A percentile compares a stretch with the other conserved stretches of the same genome.
Conservation (phyloP, 2,329 filamentous ascomycete species). For the Emergomyces orientalis region DNA sequence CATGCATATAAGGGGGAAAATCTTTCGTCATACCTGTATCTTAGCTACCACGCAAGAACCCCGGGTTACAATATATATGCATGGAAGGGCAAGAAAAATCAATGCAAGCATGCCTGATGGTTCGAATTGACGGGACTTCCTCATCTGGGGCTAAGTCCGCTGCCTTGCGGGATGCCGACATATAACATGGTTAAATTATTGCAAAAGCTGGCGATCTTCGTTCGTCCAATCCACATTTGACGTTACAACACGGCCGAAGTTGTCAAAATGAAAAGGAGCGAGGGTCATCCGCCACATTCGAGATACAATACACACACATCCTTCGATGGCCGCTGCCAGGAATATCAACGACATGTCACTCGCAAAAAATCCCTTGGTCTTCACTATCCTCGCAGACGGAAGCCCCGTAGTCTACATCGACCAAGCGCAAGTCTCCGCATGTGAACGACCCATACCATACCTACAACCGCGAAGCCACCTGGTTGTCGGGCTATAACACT, state of each 20-base stretch:
- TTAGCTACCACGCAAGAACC: neutral
- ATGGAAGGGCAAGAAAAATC: neutral
- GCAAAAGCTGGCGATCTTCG: neutral
- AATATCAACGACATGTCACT: conserved; percentile 45
- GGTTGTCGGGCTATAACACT: conserved; percentile 45
- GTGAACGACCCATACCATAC: conserved; percentile 41
- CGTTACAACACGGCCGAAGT: neutral
- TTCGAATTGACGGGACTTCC: neutral
- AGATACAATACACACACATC: neutral
- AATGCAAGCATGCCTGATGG: neutral
- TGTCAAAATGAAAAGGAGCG: neutral
- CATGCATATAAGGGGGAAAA: neutral
- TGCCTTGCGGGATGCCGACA: neutral
- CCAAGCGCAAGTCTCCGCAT: conserved; percentile 51
- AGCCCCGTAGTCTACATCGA: conserved; percentile 59
- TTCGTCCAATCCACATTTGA: neutral
- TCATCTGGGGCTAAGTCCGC: neutral
- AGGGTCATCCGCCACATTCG: neutral
- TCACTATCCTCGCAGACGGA: conserved; percentile 50
- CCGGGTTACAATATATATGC: neutral
- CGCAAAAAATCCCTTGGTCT: conserved; percentile 53
- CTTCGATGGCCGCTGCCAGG: conserved; percentile 26
- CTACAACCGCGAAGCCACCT: conserved; percentile 50
- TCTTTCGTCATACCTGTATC: neutral
- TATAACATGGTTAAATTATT: neutral